phyloP scores from a whole-genome alignment of 805 yeast genomes.

The Grigorovia yakushimaensis region DNA sequence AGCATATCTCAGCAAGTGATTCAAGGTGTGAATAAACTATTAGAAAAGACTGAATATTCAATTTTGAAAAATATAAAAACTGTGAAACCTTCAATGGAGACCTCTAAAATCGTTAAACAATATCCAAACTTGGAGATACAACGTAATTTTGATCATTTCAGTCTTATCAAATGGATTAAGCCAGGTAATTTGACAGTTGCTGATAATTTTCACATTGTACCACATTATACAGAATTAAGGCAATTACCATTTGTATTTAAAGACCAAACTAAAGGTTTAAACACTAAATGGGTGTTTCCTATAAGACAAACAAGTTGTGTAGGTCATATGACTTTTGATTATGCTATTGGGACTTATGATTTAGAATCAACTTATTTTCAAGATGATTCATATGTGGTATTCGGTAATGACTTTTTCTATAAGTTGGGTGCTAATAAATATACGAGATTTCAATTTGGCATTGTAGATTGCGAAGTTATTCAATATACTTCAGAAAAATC shows the following conservation, averaged over 20 bases:
- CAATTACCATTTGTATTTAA: not conserved
- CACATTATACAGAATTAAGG: not conserved
- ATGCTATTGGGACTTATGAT: not conserved
- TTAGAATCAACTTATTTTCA: too few relatives aligned
- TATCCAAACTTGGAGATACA: not conserved
- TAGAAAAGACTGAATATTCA: not conserved
- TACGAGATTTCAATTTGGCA: conserved; percentile 9
- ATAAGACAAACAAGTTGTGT: not conserved
- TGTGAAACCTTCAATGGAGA: not conserved
- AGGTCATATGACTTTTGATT: not conserved
- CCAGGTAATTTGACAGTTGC: not conserved
- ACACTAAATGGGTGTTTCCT: not conserved
- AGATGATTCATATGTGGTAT: conserved; percentile 3
- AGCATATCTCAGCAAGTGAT: too few relatives aligned
- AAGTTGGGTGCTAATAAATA: conserved; percentile 7
- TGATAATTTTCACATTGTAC: not conserved
- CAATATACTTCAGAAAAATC: not conserved
- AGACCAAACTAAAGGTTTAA: not conserved
- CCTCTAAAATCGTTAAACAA: not conserved
- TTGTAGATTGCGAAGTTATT: conserved; percentile 11
- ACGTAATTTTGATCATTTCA: not conserved
- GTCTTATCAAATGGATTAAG: not conserved
- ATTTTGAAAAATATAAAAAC: too few relatives aligned
- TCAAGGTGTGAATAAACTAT: too few relatives aligned
- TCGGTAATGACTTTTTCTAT: conserved; percentile 11